Percentiles rank a stretch among this genome's conserved stretches.
Conservation (phyloP, 495 filamentous ascomycete genomes). For the Penicillium paradoxum region DNA sequence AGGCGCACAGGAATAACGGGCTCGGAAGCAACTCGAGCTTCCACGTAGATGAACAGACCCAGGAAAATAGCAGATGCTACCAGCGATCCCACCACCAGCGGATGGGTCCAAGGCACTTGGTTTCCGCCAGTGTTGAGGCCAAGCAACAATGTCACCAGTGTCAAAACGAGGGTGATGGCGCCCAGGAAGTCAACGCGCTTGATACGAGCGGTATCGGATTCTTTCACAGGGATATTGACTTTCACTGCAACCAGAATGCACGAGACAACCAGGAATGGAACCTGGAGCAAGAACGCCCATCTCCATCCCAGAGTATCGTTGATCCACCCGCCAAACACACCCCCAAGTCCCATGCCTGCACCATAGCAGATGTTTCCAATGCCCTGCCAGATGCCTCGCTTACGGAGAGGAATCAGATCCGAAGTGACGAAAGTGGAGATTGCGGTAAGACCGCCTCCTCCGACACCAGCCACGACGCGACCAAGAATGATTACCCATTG, state of each 20-base stretch:
- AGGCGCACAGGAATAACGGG: slow-evolving; percentile 83
- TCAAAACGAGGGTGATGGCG: slow-evolving; percentile 59
- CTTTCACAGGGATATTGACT: slow-evolving; percentile 71
- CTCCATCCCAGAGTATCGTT: slow-evolving; percentile 75
- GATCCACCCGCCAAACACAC: slow-evolving; percentile 70
- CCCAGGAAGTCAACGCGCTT: slow-evolving; percentile 84
- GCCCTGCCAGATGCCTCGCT: slow-evolving; percentile 80
- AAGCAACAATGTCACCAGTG: slow-evolving; percentile 69
- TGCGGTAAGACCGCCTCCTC: slow-evolving; percentile 76
- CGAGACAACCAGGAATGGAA: slow-evolving; percentile 61
- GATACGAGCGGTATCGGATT: slow-evolving; percentile 50
- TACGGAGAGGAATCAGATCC: slow-evolving; percentile 78
- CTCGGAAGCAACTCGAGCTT: slow-evolving; percentile 59
- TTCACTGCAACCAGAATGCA: slow-evolving; percentile 60
- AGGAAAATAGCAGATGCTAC: slow-evolving; percentile 57
- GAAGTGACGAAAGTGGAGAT: slow-evolving; percentile 79
- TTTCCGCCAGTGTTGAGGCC: slow-evolving; percentile 86
- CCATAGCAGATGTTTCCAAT: slow-evolving; percentile 77
- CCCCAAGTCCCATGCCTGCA: slow-evolving; percentile 57
- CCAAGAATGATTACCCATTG: slow-evolving; percentile 72
- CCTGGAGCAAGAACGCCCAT: slow-evolving; percentile 75
- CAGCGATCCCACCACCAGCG: slow-evolving; percentile 65
- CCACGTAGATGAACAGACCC: slow-evolving; percentile 58
- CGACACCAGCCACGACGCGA: slow-evolving; percentile 76
- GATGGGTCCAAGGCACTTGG: slow-evolving; percentile 77